Base-by-base conservation (phyloP, 2,329 filamentous ascomycete species). In the Davidsoniella eucalypti region DNA sequence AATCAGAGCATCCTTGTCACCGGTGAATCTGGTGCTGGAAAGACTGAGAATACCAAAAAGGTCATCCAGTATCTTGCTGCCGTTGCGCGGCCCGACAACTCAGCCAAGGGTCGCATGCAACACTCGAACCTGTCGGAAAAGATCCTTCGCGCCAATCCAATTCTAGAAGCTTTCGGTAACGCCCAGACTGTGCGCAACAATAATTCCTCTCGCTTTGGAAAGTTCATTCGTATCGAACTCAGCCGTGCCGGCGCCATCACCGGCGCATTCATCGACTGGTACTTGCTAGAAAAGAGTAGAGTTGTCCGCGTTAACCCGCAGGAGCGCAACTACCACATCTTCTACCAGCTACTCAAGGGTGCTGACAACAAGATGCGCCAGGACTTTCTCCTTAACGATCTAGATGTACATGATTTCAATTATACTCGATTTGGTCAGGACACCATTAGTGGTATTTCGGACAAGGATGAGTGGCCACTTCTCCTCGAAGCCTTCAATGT, bases 41-140 rank as follows among this genome's bases (percentile, higher is more conserved):
- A 98, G 68, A 98, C 92, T 0, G 92, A 98, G 63, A 98, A 98
- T 62, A 98, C 92, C 14, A 98, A 98, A 63, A 98, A 98, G 64
- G 92, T 98, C 57, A 98, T 98, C 50, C 93, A 98, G 60, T 98
- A 98, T 61, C 78, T 98, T 41, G 92, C 92, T 12, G 87, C 92
- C 1, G 92, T 98, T 43, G 92, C 92, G 8, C 84, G 85, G 40
- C 78, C 85, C 0, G 90, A 96, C 53, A 80, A 81, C 0, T 74
- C 82, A 2, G 61, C 75, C 64, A 68, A 80, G 70, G 67, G 71
- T 67, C 66, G 81, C 69, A 61, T 64, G 3, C 70, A 73, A 56
- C 77, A 90, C 54, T 84, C 87, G 10, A 94, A 87, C 53, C 77
- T 98, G 8, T 96, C 93, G 0, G 87, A 95, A 58, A 93, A 98